A percentile compares a stretch with the other conserved stretches of the same genome.
Conservation (phyloP, 2,329 filamentous ascomycete genomes). For the Cladophialophora bantiana region DNA sequence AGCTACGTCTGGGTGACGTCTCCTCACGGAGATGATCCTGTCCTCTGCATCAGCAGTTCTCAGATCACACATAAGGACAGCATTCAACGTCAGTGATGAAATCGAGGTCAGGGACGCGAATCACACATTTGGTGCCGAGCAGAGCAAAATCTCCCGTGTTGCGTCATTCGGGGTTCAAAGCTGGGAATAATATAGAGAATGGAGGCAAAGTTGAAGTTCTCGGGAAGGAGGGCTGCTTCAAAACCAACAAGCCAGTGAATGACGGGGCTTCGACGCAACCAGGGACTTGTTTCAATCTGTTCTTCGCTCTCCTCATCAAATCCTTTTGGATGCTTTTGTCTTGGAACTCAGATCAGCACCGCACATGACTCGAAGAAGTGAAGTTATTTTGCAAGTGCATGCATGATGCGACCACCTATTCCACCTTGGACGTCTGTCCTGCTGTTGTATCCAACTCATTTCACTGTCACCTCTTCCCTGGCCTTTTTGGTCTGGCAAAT, state of each 20-base stretch:
- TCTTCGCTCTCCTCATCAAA: not conserved
- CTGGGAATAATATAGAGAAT: not conserved
- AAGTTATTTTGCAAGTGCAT: not conserved
- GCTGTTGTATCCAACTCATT: not conserved
- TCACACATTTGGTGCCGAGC: not conserved
- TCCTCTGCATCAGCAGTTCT: not conserved
- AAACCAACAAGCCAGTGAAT: not conserved
- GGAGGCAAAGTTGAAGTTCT: not conserved
- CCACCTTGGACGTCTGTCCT: not conserved
- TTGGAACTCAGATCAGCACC: not conserved
- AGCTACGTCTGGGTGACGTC: not conserved
- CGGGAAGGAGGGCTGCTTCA: not conserved
- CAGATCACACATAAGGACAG: not conserved
- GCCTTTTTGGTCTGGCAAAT: conserved; percentile 70
- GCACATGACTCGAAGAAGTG: not conserved
- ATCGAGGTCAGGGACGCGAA: not conserved
- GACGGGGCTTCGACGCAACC: not conserved
- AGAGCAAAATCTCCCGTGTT: not conserved
- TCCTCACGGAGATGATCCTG: not conserved
- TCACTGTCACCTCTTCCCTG: conserved; percentile 52
- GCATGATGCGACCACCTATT: not conserved
- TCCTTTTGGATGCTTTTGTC: not conserved
- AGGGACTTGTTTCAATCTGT: not conserved
- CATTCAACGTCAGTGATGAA: not conserved
- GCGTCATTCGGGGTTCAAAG: too few species aligned